Base-by-base conservation (phyloP, 225 moss, liverwort and hornwort genomes). In the Pseudoscleropodium purum region DNA sequence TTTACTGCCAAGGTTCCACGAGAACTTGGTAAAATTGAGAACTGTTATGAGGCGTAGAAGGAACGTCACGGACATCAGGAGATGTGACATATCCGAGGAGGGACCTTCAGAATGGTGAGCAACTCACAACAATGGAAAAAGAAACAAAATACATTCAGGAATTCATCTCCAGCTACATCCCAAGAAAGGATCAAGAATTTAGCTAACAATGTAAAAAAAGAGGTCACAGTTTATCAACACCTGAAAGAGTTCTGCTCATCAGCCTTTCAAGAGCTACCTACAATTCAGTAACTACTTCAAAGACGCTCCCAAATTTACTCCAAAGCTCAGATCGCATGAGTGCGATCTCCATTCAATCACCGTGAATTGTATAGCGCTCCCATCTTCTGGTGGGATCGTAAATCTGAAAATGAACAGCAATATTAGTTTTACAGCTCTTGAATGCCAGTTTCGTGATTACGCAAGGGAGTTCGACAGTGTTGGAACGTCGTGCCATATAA, bases 321-420 rank as follows among this genome's bases (percentile, higher is more conserved):
- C 82, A 84, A 49, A 82, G 54, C 84, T 81, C 62, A 39, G 9
- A 78, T 51, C 67, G 39, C 63, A 79, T 54, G 7, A 68, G 45
- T 62, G 68, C 67, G 33, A 79, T 84, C 86, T 79, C 73, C 80
- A 62, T 37, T 95, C 87, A 99, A 73, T 99, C 99, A 61, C 99
- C 99, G 77, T 99, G 99, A 82, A 99, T 99, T 66, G 99, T 99
- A 81, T 99, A 99, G 36, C 99, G 97, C 92, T 99, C 99, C 99
- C 99, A 99, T 91, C 95, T 94, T 84, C 95, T 97, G 73, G 99
- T 99, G 74, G 99, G 97, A 87, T 99, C 99, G 89, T 99, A 99
- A 51, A 99, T 99, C 99, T 97, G 94, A 39, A 89, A 89, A 24
- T 73, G 16, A 43, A 51, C 61, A 91, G 41, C 18, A 83, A n/a